Evolutionary conservation across 805 yeast genomes (phyloP).

Genomic region (Suhomyces faveliae): DNA sequence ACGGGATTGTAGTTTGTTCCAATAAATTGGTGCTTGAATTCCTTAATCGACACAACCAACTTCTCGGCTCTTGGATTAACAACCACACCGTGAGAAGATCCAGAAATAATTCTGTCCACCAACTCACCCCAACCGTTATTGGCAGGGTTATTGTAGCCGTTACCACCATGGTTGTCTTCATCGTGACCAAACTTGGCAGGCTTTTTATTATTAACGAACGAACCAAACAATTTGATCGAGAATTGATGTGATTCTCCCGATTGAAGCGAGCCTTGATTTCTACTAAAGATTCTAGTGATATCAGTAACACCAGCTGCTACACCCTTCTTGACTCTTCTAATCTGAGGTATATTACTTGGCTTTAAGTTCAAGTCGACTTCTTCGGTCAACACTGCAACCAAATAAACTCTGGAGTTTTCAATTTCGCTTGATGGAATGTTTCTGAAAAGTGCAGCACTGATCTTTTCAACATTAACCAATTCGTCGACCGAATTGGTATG

Average conservation of each 20-base stretch:
- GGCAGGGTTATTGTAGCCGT: background rate
- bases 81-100: slow-evolving; percentile 74
- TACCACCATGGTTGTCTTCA: slow-evolving; percentile 12
- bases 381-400: slow-evolving; percentile 76
- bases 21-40: slow-evolving; percentile 52
- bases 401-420: slow-evolving; percentile 61
- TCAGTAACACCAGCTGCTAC: slow-evolving; percentile 88
- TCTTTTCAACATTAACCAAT: slow-evolving; percentile 56
- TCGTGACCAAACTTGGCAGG: slow-evolving; percentile 16
- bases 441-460: slow-evolving; percentile 76
- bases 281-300: slow-evolving; percentile 72
- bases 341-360: slow-evolving; percentile 25
- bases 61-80: slow-evolving; percentile 78
- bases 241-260: slow-evolving; percentile 70
- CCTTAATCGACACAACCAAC: slow-evolving; percentile 69
- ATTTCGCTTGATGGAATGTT: slow-evolving; percentile 70
- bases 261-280: slow-evolving; percentile 56
- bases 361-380: slow-evolving; percentile 48
- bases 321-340: slow-evolving; percentile 62
- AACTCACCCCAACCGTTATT: slow-evolving; percentile 90
- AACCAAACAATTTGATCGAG: slow-evolving; percentile 67
- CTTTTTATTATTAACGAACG: slow-evolving; percentile 50
- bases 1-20: slow-evolving; percentile 21
- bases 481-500: slow-evolving; percentile 58
- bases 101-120: slow-evolving; percentile 72